Conservation (phyloP, 2,329 filamentous ascomycete species). For the Paraphoma sp. region DNA sequence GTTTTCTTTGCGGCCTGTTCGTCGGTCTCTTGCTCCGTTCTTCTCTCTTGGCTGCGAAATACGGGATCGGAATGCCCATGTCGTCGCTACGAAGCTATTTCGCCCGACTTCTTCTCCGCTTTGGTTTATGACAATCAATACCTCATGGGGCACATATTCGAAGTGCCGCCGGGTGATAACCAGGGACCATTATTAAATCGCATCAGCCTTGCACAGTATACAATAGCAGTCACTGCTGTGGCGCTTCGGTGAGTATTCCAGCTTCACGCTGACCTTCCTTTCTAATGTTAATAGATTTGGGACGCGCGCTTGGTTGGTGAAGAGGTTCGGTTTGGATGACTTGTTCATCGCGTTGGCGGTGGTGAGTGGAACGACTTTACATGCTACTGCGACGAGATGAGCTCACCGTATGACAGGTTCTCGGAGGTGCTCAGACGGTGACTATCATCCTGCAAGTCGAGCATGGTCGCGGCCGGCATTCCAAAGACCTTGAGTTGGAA, state of each 20-base stretch:
- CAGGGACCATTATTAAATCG: constrained; percentile 30
- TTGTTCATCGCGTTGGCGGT: constrained; percentile 34
- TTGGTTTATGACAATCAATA: neutral
- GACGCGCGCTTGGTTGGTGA: constrained; percentile 32
- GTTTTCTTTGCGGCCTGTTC: neutral
- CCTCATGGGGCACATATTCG: constrained; percentile 29
- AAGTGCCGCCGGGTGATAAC: constrained; percentile 15
- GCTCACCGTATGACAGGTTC: constrained; percentile 7
- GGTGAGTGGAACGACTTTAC: neutral
- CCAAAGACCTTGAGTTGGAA: constrained; percentile 18
- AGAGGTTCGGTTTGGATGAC: constrained; percentile 34
- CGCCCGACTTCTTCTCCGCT: constrained; percentile 7
- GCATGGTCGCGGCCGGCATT: constrained; percentile 30
- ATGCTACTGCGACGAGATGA: neutral
- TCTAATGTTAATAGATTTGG: constrained; percentile 24
- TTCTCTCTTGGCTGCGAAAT: neutral
- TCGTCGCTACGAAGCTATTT: constrained; percentile 10
- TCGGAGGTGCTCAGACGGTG: constrained; percentile 33
- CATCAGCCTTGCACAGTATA: constrained; percentile 30
- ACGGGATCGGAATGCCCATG: constrained; percentile 10
- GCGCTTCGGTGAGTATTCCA: constrained; percentile 24
- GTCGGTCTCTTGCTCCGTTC: neutral
- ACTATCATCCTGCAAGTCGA: constrained; percentile 34
- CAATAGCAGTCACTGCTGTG: constrained; percentile 28
- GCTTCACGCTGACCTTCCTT: neutral